Evolutionary conservation across 2,329 filamentous ascomycete species (phyloP).

Genomic region (Exophiala alcalophila): DNA sequence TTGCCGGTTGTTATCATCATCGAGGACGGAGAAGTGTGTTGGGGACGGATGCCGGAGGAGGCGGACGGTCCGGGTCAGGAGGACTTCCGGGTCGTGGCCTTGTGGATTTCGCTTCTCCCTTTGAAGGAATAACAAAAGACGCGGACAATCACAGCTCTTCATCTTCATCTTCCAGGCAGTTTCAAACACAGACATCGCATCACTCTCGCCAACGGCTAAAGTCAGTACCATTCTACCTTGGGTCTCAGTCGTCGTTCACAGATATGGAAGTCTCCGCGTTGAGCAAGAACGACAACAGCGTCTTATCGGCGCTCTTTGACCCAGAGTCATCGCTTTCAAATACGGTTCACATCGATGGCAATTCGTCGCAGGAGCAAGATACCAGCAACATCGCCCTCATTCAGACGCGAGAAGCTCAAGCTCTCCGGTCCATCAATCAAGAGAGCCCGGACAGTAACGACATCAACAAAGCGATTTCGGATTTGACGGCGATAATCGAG

Average conservation of each 20-base stretch:
- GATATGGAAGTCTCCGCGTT: conserved; percentile 29
- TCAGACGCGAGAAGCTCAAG: conserved; percentile 40
- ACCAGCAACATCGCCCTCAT: conserved; percentile 41
- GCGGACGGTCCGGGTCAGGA: conserved; percentile 8
- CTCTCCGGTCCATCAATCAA: conserved; percentile 39
- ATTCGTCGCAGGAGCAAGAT: conserved; percentile 41
- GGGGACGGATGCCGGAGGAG: not conserved
- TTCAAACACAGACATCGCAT: too few relatives aligned
- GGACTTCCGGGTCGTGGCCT: conserved; percentile 4
- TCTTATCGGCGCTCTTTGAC: conserved; percentile 48
- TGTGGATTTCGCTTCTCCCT: too few relatives aligned
- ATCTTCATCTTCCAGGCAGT: too few relatives aligned
- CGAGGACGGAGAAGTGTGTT: too few relatives aligned
- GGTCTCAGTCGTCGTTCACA: too few relatives aligned
- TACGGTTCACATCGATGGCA: conserved; percentile 34
- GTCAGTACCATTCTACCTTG: too few relatives aligned
- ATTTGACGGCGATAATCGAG: conserved; percentile 44
- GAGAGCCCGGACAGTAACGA: conserved; percentile 26
- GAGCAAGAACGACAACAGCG: conserved; percentile 44
- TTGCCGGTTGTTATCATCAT: too few relatives aligned
- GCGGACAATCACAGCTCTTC: too few relatives aligned
- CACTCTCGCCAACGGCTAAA: too few relatives aligned
- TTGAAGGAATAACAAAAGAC: too few relatives aligned
- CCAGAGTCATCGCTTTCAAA: conserved; percentile 37
- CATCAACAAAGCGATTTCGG: conserved; percentile 36